Evolutionary conservation across 352 stramenopile species (phyloP).

Genomic region (Phytophthora ramorum): DNA sequence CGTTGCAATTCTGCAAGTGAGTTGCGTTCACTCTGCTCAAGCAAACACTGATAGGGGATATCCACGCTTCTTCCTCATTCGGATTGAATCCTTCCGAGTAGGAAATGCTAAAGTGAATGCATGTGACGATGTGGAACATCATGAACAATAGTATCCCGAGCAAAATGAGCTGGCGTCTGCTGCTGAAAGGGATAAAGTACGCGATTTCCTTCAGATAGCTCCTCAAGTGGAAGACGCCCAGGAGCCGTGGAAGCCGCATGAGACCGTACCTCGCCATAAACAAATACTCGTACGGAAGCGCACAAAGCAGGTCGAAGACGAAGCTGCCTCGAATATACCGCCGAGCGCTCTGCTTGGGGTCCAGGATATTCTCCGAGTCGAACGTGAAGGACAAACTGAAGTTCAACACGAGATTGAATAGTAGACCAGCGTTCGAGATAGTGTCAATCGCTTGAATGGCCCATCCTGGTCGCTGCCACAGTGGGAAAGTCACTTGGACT

Average conservation of each 20-base stretch:
- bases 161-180: constrained; percentile 45
- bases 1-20: constrained; percentile 17
- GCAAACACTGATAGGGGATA: constrained; percentile 32
- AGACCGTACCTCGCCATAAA: constrained; percentile 27
- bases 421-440: constrained; percentile 42
- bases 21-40: constrained; percentile 18
- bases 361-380: constrained; percentile 63
- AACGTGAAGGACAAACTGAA: constrained; percentile 56
- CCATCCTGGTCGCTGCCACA: constrained; percentile 45
- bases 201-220: constrained; percentile 45
- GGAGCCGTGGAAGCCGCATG: constrained; percentile 44
- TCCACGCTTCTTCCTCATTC: constrained; percentile 29
- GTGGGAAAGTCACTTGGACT: constrained; percentile 58
- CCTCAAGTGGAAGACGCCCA: constrained; percentile 36
- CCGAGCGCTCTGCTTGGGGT: constrained; percentile 41
- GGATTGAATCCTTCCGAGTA: constrained; percentile 41
- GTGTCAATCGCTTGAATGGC: constrained; percentile 37
- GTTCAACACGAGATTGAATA: constrained; percentile 56
- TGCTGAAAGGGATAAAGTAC: constrained; percentile 50
- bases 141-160: constrained; percentile 46
- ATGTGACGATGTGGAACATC: constrained; percentile 59
- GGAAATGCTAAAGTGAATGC: constrained; percentile 45
- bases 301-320: constrained; percentile 46
- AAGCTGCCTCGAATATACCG: constrained; percentile 49
- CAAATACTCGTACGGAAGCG: constrained; percentile 48